These are phyloP conservation scores for Monilinia polystroma DNA, from an alignment of 2,329 filamentous ascomycete genomes.

Conservation along the genomic window DNA sequence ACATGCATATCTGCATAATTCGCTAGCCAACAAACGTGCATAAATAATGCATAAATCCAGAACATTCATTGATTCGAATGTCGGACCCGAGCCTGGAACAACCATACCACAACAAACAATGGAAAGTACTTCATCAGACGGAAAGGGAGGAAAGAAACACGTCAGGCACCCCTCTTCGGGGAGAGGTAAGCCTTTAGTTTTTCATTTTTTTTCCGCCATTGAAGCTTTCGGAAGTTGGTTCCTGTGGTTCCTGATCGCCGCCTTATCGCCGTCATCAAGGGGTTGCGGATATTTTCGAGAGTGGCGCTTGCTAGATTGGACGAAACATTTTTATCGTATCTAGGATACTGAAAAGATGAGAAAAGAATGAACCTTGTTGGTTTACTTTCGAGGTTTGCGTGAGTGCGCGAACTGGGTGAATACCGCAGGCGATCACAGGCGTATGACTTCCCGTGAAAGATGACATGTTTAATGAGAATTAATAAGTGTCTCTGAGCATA, in stretches of 20 bases:
- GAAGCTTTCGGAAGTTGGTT: not conserved
- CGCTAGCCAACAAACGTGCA: not conserved
- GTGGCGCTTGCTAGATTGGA: not conserved
- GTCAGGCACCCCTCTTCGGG: conserved; percentile 20
- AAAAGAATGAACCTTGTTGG: not conserved
- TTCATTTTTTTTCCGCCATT: not conserved
- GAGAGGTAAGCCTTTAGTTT: conserved; percentile 13
- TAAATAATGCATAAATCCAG: conserved; percentile 8
- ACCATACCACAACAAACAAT: conserved; percentile 2
- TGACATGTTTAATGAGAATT: not conserved
- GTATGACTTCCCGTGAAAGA: not conserved
- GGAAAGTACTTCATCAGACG: conserved; percentile 16
- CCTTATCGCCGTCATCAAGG: not conserved
- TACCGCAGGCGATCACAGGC: not conserved
- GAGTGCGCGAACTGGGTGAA: conserved; percentile 8
- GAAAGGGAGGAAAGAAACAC: conserved; percentile 17
- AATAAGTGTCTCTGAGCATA: not conserved
- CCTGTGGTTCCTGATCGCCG: not conserved
- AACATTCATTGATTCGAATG: not conserved
- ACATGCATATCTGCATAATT: not conserved
- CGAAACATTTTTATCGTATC: not conserved
- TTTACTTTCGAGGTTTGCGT: not conserved
- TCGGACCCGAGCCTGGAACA: not conserved
- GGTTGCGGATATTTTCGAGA: not conserved
- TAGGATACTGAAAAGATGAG: not conserved